Conservation (phyloP, 176 grass and related monocot genomes). For the Oryza meridionalis region DNA sequence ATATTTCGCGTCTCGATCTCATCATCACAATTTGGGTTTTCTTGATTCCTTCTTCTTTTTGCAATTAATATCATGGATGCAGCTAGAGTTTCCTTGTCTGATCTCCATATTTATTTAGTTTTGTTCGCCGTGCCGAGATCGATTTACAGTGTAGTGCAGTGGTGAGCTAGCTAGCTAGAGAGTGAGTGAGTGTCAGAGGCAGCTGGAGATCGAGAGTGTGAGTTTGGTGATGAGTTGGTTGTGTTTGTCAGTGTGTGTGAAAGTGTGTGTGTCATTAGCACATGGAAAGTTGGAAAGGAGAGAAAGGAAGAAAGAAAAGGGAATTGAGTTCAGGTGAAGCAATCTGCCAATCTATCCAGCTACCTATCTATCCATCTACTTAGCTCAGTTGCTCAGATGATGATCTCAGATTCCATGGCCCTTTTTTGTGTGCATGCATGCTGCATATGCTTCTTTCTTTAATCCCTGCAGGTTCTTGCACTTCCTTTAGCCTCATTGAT, state of each 20-base stretch:
- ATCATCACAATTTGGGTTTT: slow-evolving; percentile 38
- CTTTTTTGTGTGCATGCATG: slow-evolving; percentile 44
- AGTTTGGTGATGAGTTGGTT: slow-evolving; percentile 44
- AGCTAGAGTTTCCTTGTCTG: background rate
- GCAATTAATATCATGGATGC: background rate
- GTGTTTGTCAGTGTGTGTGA: slow-evolving; percentile 43
- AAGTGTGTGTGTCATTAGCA: slow-evolving; percentile 63
- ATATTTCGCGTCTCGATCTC: slow-evolving; percentile 12
- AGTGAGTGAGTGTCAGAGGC: slow-evolving; percentile 9
- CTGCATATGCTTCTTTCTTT: slow-evolving; percentile 48
- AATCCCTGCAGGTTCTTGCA: slow-evolving; percentile 39
- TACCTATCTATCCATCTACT: background rate
- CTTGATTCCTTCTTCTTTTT: background rate
- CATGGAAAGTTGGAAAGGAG: slow-evolving; percentile 79
- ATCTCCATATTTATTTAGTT: background rate
- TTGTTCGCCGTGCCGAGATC: slow-evolving; percentile 11
- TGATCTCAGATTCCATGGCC: slow-evolving; percentile 37
- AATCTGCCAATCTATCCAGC: slow-evolving; percentile 19
- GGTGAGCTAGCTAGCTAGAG: slow-evolving; percentile 3
- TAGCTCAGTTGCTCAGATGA: background rate
- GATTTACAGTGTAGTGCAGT: background rate
- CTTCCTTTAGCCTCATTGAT: slow-evolving; percentile 2
- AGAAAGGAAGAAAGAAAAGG: slow-evolving; percentile 52
- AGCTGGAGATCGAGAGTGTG: background rate
- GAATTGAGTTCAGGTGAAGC: slow-evolving; percentile 74